Base-by-base conservation (phyloP, 2,329 filamentous ascomycete genomes). In the Aspergillus fischeri region DNA sequence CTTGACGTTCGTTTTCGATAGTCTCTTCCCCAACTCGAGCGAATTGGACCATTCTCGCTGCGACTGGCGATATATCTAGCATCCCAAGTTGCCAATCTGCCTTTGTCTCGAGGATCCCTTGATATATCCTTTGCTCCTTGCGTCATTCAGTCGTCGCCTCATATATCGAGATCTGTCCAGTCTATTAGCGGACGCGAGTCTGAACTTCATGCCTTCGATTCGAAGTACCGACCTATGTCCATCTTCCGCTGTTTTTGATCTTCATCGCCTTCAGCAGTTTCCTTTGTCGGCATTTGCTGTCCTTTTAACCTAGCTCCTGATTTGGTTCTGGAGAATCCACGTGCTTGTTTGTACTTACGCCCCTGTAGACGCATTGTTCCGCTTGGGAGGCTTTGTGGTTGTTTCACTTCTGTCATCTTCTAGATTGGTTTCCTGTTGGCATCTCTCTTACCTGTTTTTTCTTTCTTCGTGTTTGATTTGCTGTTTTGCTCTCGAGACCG, bases 361-460 rank as follows among this genome's bases (percentile, higher is more conserved):
- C 53, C 56, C 52, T 67, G 56, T 67, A 66, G 61, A 63, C 62
- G 61, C 65, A 65, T 65, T 56, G 61, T 69, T 63, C 60, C 60
- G 54, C 64, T 67, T 70, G 68, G 69, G 67, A 65, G 70, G 67
- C 64, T 67, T 55, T 65, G 62, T 69, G 60, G 61, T 65, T 63
- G 57, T 64, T 64, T 63, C 66, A 58, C 45, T 62, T 56, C 52
- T 57, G 55, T 48, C 50, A 51, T 51, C 47, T 49, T 53, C 57
- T 41, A 47, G 58, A 48, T 53, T 53, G 58, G 54, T 59, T 51
- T 32, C 54, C 57, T 59, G 61, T 51, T 51, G 44, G 38, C 45
- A 48, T 57, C 49, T 51, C 49, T 55, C n/a, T 42, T 52, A 49
- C 42, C 56, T 57, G 48, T 20, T n/a, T 28, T 41, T 28, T 51